These are phyloP conservation scores for Trichoderma polysporum DNA, from an alignment of 2,329 filamentous ascomycete genomes.

Conservation along the genomic window DNA sequence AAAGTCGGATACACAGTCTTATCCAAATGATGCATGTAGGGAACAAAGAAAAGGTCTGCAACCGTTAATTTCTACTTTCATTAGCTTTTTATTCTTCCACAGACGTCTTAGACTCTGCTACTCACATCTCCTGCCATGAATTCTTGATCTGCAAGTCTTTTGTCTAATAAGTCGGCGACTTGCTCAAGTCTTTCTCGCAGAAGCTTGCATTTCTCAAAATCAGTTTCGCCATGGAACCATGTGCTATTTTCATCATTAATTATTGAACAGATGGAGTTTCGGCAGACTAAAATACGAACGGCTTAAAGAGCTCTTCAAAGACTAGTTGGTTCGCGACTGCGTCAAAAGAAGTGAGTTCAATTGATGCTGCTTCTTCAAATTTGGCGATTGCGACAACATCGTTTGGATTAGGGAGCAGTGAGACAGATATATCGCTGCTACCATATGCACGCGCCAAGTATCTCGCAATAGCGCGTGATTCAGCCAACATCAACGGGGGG, in stretches of 20 bases:
- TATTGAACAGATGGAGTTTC: too few relatives aligned
- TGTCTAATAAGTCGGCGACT: background rate
- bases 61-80: background rate
- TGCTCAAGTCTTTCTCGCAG: background rate
- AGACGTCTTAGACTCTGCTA: background rate
- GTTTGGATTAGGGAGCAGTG: background rate
- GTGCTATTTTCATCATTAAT: background rate
- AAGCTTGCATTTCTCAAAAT: background rate
- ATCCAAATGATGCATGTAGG: constrained; percentile 3
- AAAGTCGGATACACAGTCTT: background rate
- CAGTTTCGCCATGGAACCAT: background rate
- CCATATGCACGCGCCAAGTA: background rate
- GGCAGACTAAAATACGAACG: background rate
- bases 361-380: constrained; percentile 3
- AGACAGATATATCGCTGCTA: background rate
- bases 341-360: constrained; percentile 4
- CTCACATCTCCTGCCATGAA: constrained; percentile 12
- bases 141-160: background rate
- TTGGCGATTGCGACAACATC: background rate
- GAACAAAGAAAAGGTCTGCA: background rate
- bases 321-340: background rate
- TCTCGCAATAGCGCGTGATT: constrained; percentile 4
- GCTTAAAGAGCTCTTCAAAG: background rate
- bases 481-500: background rate
- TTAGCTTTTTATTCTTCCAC: background rate